Percentiles rank a stretch among this genome's conserved stretches.
Conservation (phyloP, 2,329 filamentous ascomycete genomes). For the Alternaria incomplexa region DNA sequence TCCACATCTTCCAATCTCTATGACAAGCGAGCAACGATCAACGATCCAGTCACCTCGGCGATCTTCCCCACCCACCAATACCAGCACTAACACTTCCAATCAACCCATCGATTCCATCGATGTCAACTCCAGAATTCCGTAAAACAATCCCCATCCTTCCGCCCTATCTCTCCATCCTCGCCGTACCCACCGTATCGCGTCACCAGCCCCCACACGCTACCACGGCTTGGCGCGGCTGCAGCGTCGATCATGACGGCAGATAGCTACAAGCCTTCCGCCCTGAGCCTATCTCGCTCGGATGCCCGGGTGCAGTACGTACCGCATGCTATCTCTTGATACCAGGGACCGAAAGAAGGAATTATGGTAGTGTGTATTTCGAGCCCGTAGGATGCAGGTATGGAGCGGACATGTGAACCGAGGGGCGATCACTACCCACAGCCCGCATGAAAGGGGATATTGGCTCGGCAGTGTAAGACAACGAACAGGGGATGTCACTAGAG, state of each 20-base stretch:
- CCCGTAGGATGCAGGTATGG: not conserved
- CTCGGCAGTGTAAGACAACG: not conserved
- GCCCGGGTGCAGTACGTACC: not conserved
- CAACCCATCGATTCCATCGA: not conserved
- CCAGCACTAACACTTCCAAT: not conserved
- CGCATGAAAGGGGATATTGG: not conserved
- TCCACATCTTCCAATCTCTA: not conserved
- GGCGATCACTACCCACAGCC: not conserved
- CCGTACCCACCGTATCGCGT: not conserved
- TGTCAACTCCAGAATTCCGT: not conserved
- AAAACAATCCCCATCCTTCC: not conserved
- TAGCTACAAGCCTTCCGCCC: not conserved
- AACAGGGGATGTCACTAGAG: not conserved
- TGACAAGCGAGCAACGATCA: not conserved
- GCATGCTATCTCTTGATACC: not conserved
- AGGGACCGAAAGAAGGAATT: not conserved
- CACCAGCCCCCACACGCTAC: not conserved
- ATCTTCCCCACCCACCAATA: not conserved
- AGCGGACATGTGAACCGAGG: not conserved
- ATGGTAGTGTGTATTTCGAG: not conserved
- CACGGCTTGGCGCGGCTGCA: not conserved
- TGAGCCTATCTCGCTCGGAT: not conserved
- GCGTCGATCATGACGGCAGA: constrained; percentile 1
- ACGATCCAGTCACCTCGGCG: not conserved
- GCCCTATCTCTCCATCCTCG: not conserved